Evolutionary conservation across 1,139 yeast genomes (phyloP), one percentile per base, ranked within the genome.

Genomic region (Meyerozyma guilliermondii): DNA sequence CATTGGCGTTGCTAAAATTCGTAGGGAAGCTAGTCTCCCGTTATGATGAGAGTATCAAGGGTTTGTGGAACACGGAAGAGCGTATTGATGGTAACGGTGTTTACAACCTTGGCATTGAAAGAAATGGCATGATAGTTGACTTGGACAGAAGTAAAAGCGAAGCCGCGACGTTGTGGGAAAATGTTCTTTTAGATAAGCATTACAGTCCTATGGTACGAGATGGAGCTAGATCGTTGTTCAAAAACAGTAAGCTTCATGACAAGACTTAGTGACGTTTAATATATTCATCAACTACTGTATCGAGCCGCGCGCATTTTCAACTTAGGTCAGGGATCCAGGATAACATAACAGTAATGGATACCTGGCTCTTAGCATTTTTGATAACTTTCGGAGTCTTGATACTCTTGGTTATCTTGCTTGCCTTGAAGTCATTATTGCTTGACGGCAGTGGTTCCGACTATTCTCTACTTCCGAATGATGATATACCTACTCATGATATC

Each of bases 141-240:
- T 79, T 88, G 8, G 88, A 85, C 52, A 79, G 94, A 60, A 71
- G 86, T 51, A 89, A 91, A 56, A 78, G 95, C 3, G 91, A 83
- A 40, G 94, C 94, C 11, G 95, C 97, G 1, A 84, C 89, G 0
- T 66, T 91, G 39, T 92, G 96, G 95, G 98, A 92, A 58, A 80
- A 81, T 43, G 82, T 83, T 3, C 63, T 91, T 41, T 67, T 92
- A 46, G 84, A 83, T 47, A 79, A 81, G 48, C 98, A 92, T 61
- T 92, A 86, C 59, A 78, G 88, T 50, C 94, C 95, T 2, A 67
- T 77, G 54, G 87, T 89, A n/a, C 73, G 80, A 47, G 77, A 72
- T 41, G 75, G 74, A 26, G 60, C 73, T 7, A 52, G 76, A 39
- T 62, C 72, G n/a, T 66, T 72, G 51, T 58, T 69, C 66, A 72